phyloP scores from a whole-genome alignment of 2,329 filamentous ascomycete species.

The Aurifilum marmelostoma region DNA sequence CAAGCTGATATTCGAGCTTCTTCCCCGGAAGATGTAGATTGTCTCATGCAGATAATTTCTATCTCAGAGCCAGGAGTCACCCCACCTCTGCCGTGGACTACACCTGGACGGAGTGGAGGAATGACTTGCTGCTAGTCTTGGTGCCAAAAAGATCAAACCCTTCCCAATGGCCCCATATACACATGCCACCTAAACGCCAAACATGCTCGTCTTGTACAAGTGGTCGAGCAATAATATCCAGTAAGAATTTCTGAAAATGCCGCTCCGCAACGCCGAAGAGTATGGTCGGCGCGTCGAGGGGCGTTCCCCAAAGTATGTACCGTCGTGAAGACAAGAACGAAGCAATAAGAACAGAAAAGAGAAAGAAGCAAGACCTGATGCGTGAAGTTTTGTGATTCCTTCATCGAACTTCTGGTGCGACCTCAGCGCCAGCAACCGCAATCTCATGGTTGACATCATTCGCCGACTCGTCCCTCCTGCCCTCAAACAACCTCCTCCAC shows the following conservation, averaged over 20 bases:
- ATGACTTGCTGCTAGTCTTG: neutral
- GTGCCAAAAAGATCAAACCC: neutral
- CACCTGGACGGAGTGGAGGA: neutral
- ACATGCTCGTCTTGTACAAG: slow-evolving; percentile 7
- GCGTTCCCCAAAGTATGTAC: neutral
- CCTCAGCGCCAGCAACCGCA: slow-evolving; percentile 56
- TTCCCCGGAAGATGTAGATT: neutral
- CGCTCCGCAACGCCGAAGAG: slow-evolving; percentile 22
- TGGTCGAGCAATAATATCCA: slow-evolving; percentile 8
- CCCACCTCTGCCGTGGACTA: neutral
- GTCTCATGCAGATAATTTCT: slow-evolving; percentile 17
- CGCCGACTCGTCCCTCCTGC: slow-evolving; percentile 50
- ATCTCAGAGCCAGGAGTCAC: neutral
- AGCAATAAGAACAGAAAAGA: neutral
- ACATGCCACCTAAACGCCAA: slow-evolving; percentile 16
- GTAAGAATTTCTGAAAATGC: slow-evolving; percentile 1
- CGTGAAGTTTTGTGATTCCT: slow-evolving; percentile 30
- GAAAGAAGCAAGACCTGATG: no score
- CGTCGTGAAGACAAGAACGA: neutral
- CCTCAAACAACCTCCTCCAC: slow-evolving; percentile 86
- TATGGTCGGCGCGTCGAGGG: slow-evolving; percentile 10
- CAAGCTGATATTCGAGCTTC: neutral
- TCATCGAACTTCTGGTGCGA: slow-evolving; percentile 42
- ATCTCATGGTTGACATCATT: slow-evolving; percentile 66
- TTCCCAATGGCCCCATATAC: neutral